Conservation (phyloP, 2,329 filamentous ascomycete genomes). For the Exutisphaerella laricina region DNA sequence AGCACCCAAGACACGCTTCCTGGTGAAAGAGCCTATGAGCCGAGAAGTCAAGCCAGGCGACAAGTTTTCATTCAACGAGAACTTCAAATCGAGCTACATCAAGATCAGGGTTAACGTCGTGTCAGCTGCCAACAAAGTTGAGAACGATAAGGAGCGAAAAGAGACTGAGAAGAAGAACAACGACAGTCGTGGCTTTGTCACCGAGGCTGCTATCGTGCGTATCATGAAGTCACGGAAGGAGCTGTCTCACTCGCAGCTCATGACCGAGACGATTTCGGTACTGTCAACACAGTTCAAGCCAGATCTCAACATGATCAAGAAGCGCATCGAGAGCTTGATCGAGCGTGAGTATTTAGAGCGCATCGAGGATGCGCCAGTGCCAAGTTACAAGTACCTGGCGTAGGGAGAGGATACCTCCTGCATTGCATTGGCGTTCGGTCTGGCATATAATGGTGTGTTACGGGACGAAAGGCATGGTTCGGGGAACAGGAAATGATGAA, state of each 20-base stretch:
- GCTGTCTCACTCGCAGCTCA: slow-evolving; percentile 61
- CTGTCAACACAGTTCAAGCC: slow-evolving; percentile 66
- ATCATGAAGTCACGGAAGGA: slow-evolving; percentile 85
- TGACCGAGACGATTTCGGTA: slow-evolving; percentile 67
- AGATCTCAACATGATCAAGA: slow-evolving; percentile 72
- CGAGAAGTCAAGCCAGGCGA: slow-evolving; percentile 74
- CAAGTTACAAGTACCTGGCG: slow-evolving; percentile 67
- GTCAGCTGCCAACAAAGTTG: slow-evolving; percentile 73
- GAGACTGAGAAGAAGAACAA: slow-evolving; percentile 72
- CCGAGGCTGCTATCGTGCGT: slow-evolving; percentile 71
- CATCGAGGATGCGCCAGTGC: slow-evolving; percentile 57
- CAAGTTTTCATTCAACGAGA: slow-evolving; percentile 73
- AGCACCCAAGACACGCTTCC: slow-evolving; percentile 72
- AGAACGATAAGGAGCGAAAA: slow-evolving; percentile 61
- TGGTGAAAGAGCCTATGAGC: slow-evolving; percentile 72
- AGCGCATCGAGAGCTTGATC: slow-evolving; percentile 72
- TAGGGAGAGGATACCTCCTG: slow-evolving; percentile 34
- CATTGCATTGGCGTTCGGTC: slow-evolving; percentile 1
- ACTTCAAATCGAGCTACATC: slow-evolving; percentile 74
- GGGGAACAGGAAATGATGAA: background rate
- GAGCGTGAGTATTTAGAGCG: slow-evolving; percentile 73
- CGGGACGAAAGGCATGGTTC: slow-evolving; percentile 1
- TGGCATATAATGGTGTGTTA: background rate
- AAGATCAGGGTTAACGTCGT: slow-evolving; percentile 88
- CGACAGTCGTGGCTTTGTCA: slow-evolving; percentile 62